Evolutionary conservation across 2,329 filamentous ascomycete species (phyloP), one percentile per base, ranked within the genome.

Genomic region (Fusarium sp.): DNA sequence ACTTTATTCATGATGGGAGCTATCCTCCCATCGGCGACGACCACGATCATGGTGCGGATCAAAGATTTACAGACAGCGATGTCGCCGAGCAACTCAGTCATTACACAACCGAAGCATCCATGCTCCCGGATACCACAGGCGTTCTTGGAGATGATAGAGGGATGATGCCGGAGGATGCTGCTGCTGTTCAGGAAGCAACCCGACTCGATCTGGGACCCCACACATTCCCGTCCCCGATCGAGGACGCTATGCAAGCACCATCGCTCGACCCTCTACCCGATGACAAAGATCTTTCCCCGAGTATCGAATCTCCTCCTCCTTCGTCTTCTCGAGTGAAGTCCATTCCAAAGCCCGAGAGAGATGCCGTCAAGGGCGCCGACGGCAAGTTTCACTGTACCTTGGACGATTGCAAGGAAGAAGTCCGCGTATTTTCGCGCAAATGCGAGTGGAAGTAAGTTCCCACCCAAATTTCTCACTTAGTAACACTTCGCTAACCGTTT

Each of bases 401-500:
- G 73, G 82, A 86, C 1, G 90, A 92, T 62, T 98, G 95, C 77
- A 86, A 84, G 18, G 89, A 92, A 58, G 86, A 91, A 10, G 77
- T 86, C 10, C 88, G 86, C 48, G 88, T 87, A 18, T 98, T 97
- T 79, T 87, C 89, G 60, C 89, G 94, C 72, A 95, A 94, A 75
- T 97, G 95, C 83, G 95, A 97, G 84, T 98, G 94, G 94, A 97
- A 92, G 94, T 96, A 85, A 89, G 93, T 88, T 35, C 63, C n/a
- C 3, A 33, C n/a, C 38, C 39, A 52, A 7, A 35, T n/a, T n/a
- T 63, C 16, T 7, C 65, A n/a, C 42, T 64, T 8, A 23, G 23
- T 44, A 21, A 27, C 29, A 38, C 9, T 52, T 62, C 61, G 71
- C 77, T 82, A 73, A 82, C 69, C 35, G 33, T 15, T 60, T 33